Base-by-base conservation (phyloP, 176 grass and related monocot species). In the Zea mays region DNA sequence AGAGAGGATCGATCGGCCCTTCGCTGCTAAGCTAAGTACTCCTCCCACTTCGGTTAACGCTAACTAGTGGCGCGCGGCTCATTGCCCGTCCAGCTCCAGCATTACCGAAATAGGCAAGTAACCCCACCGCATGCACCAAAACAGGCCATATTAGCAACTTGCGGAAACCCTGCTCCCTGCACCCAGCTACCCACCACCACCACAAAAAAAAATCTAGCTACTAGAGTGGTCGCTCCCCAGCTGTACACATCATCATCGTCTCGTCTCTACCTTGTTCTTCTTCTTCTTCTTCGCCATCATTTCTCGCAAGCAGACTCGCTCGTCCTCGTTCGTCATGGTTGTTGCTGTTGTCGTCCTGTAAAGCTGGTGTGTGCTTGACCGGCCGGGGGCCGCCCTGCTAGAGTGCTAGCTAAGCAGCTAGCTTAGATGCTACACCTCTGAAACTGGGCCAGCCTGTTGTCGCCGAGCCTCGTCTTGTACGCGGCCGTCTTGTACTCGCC, bases 401-500 rank as follows among this genome's bases (percentile, higher is more conserved):
- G 3, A 27, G 27, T 27, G 27, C 27, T 27, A 27, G 42, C 2
- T 37, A 27, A 27, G 27, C 27, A 34, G 42, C 41, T 6, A 21
- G 6, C 52, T 55, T 55, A 20, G 55, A 59, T 17, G 58, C 42
- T 17, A 51, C 68, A 39, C 72, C 87, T 88, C 61, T 91, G 86
- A 76, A 99, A 99, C 52, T 84, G 80, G 69, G 87, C 82, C 74
- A 99, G 88, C 73, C 92, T 93, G 74, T 99, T 87, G 75, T 99
- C 96, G 45, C 77, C 88, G 34, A 99, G 92, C 90, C 96, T 93
- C n/a, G 92, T 91, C 49, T 89, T 96, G 83, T 96, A 99, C 21
- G 96, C 92, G 81, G 96, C 92, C 88, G 83, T 93, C 90, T 99
- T 99, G 92, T 99, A 99, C 72, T 96, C 96, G 10, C 37, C 76